phyloP scores from a whole-genome alignment of 257 asterid species.

The Fraxinus cuspidata region DNA sequence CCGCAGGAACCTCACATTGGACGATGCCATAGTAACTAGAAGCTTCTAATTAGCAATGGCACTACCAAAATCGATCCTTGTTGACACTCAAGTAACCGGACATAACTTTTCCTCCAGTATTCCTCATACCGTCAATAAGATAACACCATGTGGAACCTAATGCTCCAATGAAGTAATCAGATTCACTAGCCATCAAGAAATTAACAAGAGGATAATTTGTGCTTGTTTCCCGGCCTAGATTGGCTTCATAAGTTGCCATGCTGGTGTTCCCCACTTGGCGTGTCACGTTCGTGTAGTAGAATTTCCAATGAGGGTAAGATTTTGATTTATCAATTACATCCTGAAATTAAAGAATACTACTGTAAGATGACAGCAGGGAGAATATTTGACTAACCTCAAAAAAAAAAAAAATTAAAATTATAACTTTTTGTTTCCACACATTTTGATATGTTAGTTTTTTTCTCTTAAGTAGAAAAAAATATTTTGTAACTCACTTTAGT shows the following conservation, averaged over 20 bases:
- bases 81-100: slow-evolving; percentile 93
- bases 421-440: too few species aligned
- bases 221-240: slow-evolving; percentile 89
- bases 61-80: slow-evolving; percentile 93
- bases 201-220: slow-evolving; percentile 89
- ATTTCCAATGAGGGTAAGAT: slow-evolving; percentile 57
- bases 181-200: slow-evolving; percentile 94
- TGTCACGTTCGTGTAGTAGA: slow-evolving; percentile 78
- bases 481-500: too few species aligned
- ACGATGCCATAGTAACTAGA: neutral
- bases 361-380: neutral
- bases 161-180: slow-evolving; percentile 90
- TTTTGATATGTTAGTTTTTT: too few species aligned
- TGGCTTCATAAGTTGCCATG: slow-evolving; percentile 87
- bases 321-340: slow-evolving; percentile 72
- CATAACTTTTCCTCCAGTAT: slow-evolving; percentile 91
- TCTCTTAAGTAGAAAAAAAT: too few species aligned
- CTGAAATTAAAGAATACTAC: slow-evolving; percentile 31
- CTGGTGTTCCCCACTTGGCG: slow-evolving; percentile 82
- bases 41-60: neutral
- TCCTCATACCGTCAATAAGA: slow-evolving; percentile 93
- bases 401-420: too few species aligned
- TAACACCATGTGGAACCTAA: slow-evolving; percentile 94
- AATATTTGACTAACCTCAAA: neutral
- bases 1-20: neutral